Conservation (phyloP, 2,329 filamentous ascomycete species). For the Cladophialophora carrionii region DNA sequence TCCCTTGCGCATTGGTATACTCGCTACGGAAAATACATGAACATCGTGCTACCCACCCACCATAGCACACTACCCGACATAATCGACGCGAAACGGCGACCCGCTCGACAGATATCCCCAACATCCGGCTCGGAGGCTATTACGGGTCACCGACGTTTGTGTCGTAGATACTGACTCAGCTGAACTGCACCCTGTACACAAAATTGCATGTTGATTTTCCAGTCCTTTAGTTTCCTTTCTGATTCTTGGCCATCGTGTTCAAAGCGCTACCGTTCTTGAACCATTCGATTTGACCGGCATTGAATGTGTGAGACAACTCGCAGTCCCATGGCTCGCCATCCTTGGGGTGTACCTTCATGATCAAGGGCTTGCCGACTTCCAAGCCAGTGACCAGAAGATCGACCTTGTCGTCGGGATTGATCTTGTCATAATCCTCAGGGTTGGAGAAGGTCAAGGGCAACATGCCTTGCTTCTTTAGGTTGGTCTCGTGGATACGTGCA, state of each 20-base stretch:
- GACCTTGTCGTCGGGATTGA: slow-evolving; percentile 88
- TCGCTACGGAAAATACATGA: slow-evolving; percentile 32
- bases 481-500: slow-evolving; percentile 99
- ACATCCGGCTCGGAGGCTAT: not conserved
- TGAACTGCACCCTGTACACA: slow-evolving; percentile 21
- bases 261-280: slow-evolving; percentile 97
- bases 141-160: not conserved
- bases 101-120: not conserved
- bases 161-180: not conserved
- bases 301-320: slow-evolving; percentile 92
- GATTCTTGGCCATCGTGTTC: slow-evolving; percentile 92
- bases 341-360: slow-evolving; percentile 88
- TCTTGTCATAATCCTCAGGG: slow-evolving; percentile 97
- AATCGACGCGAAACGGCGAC: slow-evolving; percentile 9
- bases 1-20: slow-evolving; percentile 26
- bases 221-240: not conserved
- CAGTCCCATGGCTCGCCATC: slow-evolving; percentile 79
- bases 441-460: slow-evolving; percentile 94
- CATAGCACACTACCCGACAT: not conserved
- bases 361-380: slow-evolving; percentile 88
- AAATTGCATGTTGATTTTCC: slow-evolving; percentile 11
- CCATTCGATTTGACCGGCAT: slow-evolving; percentile 97
- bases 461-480: slow-evolving; percentile 99
- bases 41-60: slow-evolving; percentile 28
- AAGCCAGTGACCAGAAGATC: slow-evolving; percentile 88